Conservation (phyloP, 2,329 filamentous ascomycete species). For the Clonostachys sp. region DNA sequence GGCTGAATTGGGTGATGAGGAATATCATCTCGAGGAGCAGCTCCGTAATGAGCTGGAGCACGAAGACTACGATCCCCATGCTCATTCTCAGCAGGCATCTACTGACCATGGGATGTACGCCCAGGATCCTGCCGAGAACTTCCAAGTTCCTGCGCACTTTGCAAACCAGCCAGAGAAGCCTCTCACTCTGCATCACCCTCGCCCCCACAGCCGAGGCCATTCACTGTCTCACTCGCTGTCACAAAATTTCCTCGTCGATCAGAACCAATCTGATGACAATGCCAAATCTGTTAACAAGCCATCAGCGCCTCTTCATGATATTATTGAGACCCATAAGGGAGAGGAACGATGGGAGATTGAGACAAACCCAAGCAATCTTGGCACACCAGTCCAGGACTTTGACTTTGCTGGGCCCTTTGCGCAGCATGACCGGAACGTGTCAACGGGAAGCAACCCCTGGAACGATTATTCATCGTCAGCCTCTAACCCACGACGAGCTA, state of each 20-base stretch:
- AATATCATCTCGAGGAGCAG: slow-evolving; percentile 79
- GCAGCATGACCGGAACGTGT: slow-evolving; percentile 50
- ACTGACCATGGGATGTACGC: slow-evolving; percentile 7
- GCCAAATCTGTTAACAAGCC: slow-evolving; percentile 21
- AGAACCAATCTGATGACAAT: slow-evolving; percentile 37
- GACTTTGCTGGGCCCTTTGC: slow-evolving; percentile 37
- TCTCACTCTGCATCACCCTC: slow-evolving; percentile 63
- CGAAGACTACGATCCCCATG: slow-evolving; percentile 63
- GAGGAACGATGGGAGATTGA: slow-evolving; percentile 60
- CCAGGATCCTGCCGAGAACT: slow-evolving; percentile 38
- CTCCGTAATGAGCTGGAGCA: slow-evolving; percentile 76
- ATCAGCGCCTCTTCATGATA: slow-evolving; percentile 32
- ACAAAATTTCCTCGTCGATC: slow-evolving; percentile 59
- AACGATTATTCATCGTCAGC: slow-evolving; percentile 38
- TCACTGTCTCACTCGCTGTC: slow-evolving; percentile 69
- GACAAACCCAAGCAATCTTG: slow-evolving; percentile 69
- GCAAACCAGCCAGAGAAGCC: slow-evolving; percentile 48
- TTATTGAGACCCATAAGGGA: slow-evolving; percentile 29
- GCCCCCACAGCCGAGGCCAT: slow-evolving; percentile 69
- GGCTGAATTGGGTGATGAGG: slow-evolving; percentile 78
- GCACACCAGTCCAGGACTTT: slow-evolving; percentile 53
- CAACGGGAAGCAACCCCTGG: slow-evolving; percentile 60
- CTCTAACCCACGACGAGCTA: slow-evolving; percentile 29
- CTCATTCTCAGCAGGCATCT: slow-evolving; percentile 13
- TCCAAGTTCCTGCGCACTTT: slow-evolving; percentile 43